Conservation (phyloP, 257 asterid species). For the Vinca minor region DNA sequence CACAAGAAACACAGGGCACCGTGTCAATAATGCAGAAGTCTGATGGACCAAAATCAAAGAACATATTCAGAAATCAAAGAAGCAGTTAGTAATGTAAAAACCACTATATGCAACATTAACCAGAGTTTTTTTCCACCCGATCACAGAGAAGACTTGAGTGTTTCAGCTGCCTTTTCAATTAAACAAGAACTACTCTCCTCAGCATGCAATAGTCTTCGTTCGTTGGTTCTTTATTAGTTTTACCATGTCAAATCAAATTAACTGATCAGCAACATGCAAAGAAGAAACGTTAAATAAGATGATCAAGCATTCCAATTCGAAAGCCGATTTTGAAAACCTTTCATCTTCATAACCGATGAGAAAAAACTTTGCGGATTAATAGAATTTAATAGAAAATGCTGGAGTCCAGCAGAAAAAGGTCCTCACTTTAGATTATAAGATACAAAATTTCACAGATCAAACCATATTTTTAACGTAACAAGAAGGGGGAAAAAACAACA, state of each 20-base stretch:
- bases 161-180: too few relatives aligned
- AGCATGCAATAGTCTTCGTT: too few relatives aligned
- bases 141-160: too few relatives aligned
- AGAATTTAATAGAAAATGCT: too few relatives aligned
- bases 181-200: too few relatives aligned
- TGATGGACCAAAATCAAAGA: neutral
- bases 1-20: neutral
- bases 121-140: too few relatives aligned
- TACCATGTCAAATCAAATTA: neutral
- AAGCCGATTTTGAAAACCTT: constrained; percentile 1
- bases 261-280: neutral
- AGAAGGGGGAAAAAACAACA: neutral
- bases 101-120: too few relatives aligned
- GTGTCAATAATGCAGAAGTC: neutral
- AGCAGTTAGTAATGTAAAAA: neutral
- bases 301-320: neutral
- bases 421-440: neutral
- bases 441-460: constrained; percentile 11
- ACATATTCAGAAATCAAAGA: neutral
- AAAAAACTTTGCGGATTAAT: too few relatives aligned
- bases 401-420: neutral
- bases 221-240: too few relatives aligned
- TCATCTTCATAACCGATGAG: constrained; percentile 1
- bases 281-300: neutral
- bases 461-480: neutral